These are phyloP conservation scores for Camellia oleifera DNA, from an alignment of 179 eudicot species.

Conservation along the genomic window DNA sequence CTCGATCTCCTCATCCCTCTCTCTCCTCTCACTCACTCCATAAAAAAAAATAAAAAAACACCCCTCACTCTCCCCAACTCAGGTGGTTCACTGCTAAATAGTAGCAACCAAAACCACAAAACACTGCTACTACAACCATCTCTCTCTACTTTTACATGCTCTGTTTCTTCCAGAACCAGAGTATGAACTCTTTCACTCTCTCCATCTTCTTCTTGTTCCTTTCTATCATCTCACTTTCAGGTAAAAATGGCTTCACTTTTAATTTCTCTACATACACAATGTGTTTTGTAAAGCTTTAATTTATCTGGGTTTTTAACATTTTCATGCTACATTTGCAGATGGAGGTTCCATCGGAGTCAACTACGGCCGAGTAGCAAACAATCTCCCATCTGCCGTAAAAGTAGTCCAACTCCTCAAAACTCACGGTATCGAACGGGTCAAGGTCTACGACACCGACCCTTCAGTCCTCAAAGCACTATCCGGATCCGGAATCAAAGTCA, in stretches of 20 bases:
- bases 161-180: conserved; percentile 5
- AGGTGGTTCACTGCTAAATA: background rate
- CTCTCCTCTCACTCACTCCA: background rate
- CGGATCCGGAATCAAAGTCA: conserved; percentile 51
- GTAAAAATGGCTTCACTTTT: conserved; percentile 9
- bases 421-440: conserved; percentile 51
- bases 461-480: conserved; percentile 64
- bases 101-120: background rate
- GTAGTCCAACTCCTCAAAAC: conserved; percentile 60
- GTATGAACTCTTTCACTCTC: conserved; percentile 1
- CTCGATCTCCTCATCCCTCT: conserved; percentile 10
- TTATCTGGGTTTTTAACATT: background rate
- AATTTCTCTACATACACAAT: background rate
- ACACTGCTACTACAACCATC: background rate
- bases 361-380: conserved; percentile 82
- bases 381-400: conserved; percentile 67
- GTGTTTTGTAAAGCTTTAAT: background rate
- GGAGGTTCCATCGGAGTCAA: conserved; percentile 68
- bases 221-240: conserved; percentile 24
- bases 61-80: background rate
- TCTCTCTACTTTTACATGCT: conserved; percentile 17
- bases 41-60: background rate
- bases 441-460: conserved; percentile 75
- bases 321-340: conserved; percentile 26
- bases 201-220: conserved; percentile 15